Conservation (phyloP, 2,329 filamentous ascomycete species). For the Botrytis cinerea region DNA sequence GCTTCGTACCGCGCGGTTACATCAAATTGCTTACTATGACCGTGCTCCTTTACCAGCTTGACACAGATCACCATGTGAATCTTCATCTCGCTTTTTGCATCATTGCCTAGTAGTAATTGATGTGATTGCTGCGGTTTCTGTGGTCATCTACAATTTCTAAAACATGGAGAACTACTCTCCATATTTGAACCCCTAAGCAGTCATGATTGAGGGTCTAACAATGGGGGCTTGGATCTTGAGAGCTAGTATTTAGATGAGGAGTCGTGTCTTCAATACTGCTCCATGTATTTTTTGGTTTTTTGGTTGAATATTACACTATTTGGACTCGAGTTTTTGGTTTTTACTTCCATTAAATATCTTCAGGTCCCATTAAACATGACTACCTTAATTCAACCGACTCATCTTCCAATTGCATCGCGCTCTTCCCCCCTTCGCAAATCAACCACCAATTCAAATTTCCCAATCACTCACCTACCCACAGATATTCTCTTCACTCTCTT, state of each 20-base stretch:
- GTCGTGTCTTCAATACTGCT: neutral
- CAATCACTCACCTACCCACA: neutral
- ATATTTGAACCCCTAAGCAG: neutral
- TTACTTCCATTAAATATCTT: neutral
- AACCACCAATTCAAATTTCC: neutral
- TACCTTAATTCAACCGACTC: neutral
- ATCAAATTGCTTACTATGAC: neutral
- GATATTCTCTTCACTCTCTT: conserved; percentile 13
- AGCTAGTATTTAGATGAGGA: neutral
- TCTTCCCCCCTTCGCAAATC: neutral
- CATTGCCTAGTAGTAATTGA: neutral
- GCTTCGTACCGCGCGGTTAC: conserved; percentile 2
- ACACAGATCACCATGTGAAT: neutral
- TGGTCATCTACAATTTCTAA: neutral
- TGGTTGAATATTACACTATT: neutral
- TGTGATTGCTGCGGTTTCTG: neutral
- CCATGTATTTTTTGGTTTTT: neutral
- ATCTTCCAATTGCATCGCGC: neutral
- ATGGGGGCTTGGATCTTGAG: neutral
- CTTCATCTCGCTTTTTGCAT: neutral
- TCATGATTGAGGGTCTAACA: neutral
- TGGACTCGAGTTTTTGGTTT: neutral
- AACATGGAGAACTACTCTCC: neutral
- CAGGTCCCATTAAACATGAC: neutral
- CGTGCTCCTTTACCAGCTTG: neutral